These are phyloP conservation scores for Ceratobasidium sp. DNA, from an alignment of 1,284 basidiomycete species.

Conservation along the genomic window DNA sequence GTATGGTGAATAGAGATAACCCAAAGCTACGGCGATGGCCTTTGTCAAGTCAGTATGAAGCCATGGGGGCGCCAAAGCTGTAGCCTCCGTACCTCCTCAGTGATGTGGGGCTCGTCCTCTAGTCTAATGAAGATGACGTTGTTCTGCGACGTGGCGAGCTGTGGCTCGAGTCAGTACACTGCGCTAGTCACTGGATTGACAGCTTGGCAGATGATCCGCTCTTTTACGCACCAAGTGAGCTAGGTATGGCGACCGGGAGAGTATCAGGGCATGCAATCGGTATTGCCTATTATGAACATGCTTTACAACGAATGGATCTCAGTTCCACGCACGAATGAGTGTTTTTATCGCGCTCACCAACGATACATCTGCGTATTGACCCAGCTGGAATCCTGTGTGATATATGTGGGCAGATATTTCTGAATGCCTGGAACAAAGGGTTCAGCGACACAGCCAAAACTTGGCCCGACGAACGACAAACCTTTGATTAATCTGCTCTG, in stretches of 20 bases:
- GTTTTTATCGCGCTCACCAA: conserved; percentile 66
- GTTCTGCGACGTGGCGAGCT: conserved; percentile 70
- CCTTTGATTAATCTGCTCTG: conserved; percentile 44
- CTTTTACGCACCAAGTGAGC: conserved; percentile 77
- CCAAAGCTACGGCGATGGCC: conserved; percentile 84
- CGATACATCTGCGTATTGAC: conserved; percentile 84
- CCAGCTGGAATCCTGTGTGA: conserved; percentile 81
- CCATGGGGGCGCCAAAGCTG: conserved; percentile 51
- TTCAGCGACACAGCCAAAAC: conserved; percentile 29
- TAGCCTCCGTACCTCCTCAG: conserved; percentile 76
- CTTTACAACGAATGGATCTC: conserved; percentile 59
- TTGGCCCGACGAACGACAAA: conserved; percentile 2
- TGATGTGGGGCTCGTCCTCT: conserved; percentile 81
- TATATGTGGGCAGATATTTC: conserved; percentile 68
- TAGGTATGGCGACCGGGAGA: conserved; percentile 87
- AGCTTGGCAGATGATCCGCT: conserved; percentile 12
- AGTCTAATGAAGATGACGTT: conserved; percentile 81
- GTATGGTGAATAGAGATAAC: conserved; percentile 82
- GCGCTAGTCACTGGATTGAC: background rate
- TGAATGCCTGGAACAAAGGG: conserved; percentile 45
- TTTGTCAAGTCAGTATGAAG: conserved; percentile 55
- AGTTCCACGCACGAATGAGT: conserved; percentile 47
- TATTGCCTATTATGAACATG: conserved; percentile 82
- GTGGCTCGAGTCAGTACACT: conserved; percentile 39
- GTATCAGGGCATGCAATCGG: conserved; percentile 83